phyloP scores from a whole-genome alignment of 106 monocot genomes.

The Allium sativum region DNA sequence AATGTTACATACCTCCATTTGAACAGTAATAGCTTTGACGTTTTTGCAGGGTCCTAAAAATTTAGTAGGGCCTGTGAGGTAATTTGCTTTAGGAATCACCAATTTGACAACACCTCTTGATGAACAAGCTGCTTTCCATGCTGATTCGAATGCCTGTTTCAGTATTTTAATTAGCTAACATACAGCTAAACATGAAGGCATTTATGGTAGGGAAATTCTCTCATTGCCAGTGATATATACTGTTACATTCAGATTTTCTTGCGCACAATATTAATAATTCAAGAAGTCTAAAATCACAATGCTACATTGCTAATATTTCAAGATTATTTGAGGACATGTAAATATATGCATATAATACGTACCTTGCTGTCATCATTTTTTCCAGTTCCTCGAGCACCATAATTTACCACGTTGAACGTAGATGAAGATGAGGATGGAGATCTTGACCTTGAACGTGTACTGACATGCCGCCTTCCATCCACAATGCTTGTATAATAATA shows the following conservation, averaged over 20 bases:
- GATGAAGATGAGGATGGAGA: background rate
- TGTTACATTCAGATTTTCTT: background rate
- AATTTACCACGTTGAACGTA: background rate
- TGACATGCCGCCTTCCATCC: background rate
- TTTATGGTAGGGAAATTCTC: background rate
- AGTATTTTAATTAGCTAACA: background rate
- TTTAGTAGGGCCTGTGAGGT: constrained; percentile 21
- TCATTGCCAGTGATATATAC: background rate
- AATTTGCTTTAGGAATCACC: constrained; percentile 13
- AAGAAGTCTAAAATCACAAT: background rate
- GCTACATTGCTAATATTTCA: background rate
- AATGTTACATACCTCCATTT: constrained; percentile 10
- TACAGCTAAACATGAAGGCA: background rate
- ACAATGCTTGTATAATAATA: background rate
- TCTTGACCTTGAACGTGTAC: background rate
- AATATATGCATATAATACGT: no score
- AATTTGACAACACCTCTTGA: constrained; percentile 16
- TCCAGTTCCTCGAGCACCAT: constrained; percentile 2
- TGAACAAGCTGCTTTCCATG: constrained; percentile 24
- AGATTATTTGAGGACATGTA: background rate
- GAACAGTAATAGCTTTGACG: constrained; percentile 10
- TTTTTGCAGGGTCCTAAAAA: constrained; percentile 24
- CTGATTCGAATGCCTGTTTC: constrained; percentile 21
- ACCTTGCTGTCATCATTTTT: constrained; percentile 6
- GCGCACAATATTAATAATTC: background rate